phyloP scores from a whole-genome alignment of 1,284 basidiomycete genomes.

The Ganoderma sp. region DNA sequence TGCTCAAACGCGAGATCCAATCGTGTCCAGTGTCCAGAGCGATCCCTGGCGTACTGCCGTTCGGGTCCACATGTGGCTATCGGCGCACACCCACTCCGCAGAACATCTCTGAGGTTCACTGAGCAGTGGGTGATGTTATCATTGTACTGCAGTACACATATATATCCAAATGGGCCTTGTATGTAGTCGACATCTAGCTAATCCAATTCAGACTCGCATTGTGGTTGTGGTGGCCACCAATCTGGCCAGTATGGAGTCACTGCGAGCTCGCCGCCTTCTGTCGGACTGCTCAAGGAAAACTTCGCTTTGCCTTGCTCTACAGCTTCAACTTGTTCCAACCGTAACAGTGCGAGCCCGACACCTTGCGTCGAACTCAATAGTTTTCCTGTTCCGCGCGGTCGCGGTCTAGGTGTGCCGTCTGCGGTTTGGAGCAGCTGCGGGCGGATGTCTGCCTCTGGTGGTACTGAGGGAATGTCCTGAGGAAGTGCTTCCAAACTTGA shows the following conservation, averaged over 20 bases:
- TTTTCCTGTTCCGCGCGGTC: slow-evolving; percentile 71
- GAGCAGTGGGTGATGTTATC: neutral
- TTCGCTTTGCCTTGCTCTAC: slow-evolving; percentile 46
- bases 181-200: neutral
- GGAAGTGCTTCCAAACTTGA: slow-evolving; percentile 7
- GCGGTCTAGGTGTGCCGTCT: slow-evolving; percentile 35
- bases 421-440: slow-evolving; percentile 21
- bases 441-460: slow-evolving; percentile 37
- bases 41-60: neutral
- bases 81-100: neutral
- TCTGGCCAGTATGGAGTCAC: slow-evolving; percentile 68
- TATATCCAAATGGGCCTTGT: neutral
- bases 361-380: slow-evolving; percentile 62
- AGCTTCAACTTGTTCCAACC: slow-evolving; percentile 65
- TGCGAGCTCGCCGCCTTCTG: slow-evolving; percentile 43
- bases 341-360: slow-evolving; percentile 71
- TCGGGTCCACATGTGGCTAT: neutral
- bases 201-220: slow-evolving; percentile 4
- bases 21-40: neutral
- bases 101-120: neutral
- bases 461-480: slow-evolving; percentile 22
- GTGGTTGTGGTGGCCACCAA: slow-evolving; percentile 64
- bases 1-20: slow-evolving; percentile 5
- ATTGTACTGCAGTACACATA: neutral
- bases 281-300: slow-evolving; percentile 46